phyloP scores from a whole-genome alignment of 2,329 filamentous ascomycete species.

The Diplodia scrobiculata region DNA sequence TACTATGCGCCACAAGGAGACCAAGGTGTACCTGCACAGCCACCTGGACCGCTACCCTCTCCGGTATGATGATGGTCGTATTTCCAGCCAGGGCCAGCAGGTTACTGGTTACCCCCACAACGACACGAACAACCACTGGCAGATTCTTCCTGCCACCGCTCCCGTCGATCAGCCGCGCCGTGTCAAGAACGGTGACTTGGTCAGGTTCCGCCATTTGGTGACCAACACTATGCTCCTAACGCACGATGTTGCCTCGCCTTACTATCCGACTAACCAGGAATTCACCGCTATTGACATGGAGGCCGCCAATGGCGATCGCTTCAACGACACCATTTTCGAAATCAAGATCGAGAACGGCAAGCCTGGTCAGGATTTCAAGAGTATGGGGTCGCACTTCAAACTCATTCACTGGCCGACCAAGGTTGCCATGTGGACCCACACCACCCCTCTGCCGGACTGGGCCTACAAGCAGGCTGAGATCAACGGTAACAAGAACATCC shows the following conservation, averaged over 20 bases:
- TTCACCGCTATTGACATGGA: slow-evolving; percentile 81
- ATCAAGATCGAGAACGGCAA: slow-evolving; percentile 88
- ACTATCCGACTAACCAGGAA: slow-evolving; percentile 96
- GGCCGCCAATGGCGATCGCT: slow-evolving; percentile 70
- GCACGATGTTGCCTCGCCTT: slow-evolving; percentile 96
- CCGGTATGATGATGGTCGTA: slow-evolving; percentile 93
- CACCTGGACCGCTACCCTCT: slow-evolving; percentile 87
- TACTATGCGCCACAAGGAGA: slow-evolving; percentile 92
- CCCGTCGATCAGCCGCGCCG: slow-evolving; percentile 60
- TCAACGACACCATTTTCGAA: slow-evolving; percentile 91
- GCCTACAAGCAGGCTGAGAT: slow-evolving; percentile 97
- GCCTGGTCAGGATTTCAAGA: slow-evolving; percentile 79
- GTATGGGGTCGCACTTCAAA: slow-evolving; percentile 90
- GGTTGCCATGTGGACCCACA: slow-evolving; percentile 99
- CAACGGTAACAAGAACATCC: slow-evolving; percentile 96
- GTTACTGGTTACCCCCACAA: slow-evolving; percentile 98
- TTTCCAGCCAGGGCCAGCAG: slow-evolving; percentile 95
- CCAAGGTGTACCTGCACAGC: slow-evolving; percentile 93
- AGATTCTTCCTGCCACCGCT: slow-evolving; percentile 71
- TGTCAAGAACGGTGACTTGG: slow-evolving; percentile 80
- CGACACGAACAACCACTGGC: slow-evolving; percentile 98
- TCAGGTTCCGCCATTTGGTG: slow-evolving; percentile 81
- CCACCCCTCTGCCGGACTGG: slow-evolving; percentile 94
- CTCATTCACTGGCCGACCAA: slow-evolving; percentile 91
- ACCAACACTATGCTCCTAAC: slow-evolving; percentile 86